These are phyloP conservation scores for Pezicula neosporulosa DNA, from an alignment of 2,329 filamentous ascomycete genomes.

Conservation along the genomic window DNA sequence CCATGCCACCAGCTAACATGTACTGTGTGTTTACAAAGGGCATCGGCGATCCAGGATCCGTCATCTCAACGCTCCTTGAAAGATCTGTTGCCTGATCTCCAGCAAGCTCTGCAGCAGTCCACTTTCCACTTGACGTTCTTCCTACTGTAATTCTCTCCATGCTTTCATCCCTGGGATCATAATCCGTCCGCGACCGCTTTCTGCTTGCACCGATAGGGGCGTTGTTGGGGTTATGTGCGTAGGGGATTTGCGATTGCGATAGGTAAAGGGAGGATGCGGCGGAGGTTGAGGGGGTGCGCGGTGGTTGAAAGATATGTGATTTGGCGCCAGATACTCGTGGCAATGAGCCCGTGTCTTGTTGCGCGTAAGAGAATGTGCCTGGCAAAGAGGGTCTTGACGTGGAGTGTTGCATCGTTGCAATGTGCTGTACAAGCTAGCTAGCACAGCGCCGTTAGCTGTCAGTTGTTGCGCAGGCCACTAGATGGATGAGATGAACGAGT, in stretches of 20 bases:
- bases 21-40: conserved; percentile 49
- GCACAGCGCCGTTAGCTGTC: too few relatives aligned
- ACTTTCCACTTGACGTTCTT: conserved; percentile 7
- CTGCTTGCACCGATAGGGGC: conserved; percentile 2
- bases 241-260: conserved; percentile 17
- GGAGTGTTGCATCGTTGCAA: neutral
- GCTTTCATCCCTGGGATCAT: conserved; percentile 5
- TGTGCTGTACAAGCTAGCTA: too few relatives aligned
- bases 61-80: conserved; percentile 2
- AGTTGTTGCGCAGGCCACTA: too few relatives aligned
- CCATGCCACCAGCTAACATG: conserved; percentile 44
- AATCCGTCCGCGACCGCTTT: conserved; percentile 16
- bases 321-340: conserved; percentile 26
- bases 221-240: neutral
- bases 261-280: conserved; percentile 28
- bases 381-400: conserved; percentile 20
- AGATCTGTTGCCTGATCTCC: neutral
- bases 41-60: conserved; percentile 28
- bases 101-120: neutral
- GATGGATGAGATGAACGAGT: too few relatives aligned
- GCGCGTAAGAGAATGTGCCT: conserved; percentile 18
- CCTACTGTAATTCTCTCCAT: conserved; percentile 4
- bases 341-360: conserved; percentile 11
- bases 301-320: conserved; percentile 39
- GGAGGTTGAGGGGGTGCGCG: conserved; percentile 34